Conservation (phyloP, 768 basidiomycete genomes). For the Lenzites betulinus region DNA sequence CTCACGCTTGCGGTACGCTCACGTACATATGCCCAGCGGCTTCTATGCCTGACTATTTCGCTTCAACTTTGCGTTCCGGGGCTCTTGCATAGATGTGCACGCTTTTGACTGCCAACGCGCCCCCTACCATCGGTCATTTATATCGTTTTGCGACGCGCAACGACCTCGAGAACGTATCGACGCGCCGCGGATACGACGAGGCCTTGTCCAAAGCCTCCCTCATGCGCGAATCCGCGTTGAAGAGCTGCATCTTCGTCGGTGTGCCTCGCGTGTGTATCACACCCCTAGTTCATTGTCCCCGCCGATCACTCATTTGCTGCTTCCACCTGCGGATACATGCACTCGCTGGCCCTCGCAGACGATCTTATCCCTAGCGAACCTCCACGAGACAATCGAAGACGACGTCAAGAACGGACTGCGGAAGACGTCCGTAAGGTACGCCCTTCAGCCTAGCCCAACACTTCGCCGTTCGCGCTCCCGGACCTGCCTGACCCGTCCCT, state of each 20-base stretch:
- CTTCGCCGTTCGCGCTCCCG: background rate
- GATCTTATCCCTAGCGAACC: conserved; percentile 77
- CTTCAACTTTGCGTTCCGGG: background rate
- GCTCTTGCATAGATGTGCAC: conserved; percentile 65
- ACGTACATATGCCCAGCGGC: no score
- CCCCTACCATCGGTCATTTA: conserved; percentile 75
- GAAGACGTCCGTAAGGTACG: conserved; percentile 64
- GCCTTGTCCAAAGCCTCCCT: conserved; percentile 75
- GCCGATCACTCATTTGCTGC: background rate
- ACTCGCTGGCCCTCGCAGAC: conserved; percentile 46
- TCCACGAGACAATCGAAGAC: conserved; percentile 76
- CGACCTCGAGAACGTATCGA: conserved; percentile 40
- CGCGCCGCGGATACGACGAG: conserved; percentile 49
- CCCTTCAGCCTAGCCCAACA: conserved; percentile 1
- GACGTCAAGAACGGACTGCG: conserved; percentile 77
- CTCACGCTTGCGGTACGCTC: conserved; percentile 69
- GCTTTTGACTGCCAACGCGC: conserved; percentile 79
- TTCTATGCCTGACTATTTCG: background rate
- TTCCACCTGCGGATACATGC: background rate
- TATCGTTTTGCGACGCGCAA: conserved; percentile 74
- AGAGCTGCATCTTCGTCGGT: conserved; percentile 87
- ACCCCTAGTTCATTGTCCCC: background rate
- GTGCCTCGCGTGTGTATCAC: conserved; percentile 64
- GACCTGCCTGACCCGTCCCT: background rate
- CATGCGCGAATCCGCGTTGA: conserved; percentile 88